These are phyloP conservation scores for Tremella fuciformis DNA, from an alignment of 768 basidiomycete genomes.

Conservation along the genomic window DNA sequence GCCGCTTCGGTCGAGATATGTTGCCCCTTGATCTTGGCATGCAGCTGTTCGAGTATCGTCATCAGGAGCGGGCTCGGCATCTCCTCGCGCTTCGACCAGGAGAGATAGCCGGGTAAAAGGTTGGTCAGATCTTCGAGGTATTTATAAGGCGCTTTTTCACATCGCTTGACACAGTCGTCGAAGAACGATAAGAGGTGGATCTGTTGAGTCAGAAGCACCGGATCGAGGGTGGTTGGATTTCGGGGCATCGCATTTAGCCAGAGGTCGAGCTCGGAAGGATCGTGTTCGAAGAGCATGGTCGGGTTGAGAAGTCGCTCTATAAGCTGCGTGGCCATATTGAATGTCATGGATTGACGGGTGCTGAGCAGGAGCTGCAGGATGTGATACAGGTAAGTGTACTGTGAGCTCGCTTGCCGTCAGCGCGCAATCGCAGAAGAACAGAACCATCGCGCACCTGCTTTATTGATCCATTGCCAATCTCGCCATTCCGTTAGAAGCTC, in stretches of 20 bases:
- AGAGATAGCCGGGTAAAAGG: constrained; percentile 43
- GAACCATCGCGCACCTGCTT: constrained; percentile 59
- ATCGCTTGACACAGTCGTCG: constrained; percentile 81
- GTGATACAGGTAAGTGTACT: constrained; percentile 67
- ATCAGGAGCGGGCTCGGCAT: constrained; percentile 70
- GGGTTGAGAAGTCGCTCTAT: constrained; percentile 65
- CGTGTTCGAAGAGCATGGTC: constrained; percentile 77
- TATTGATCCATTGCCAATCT: constrained; percentile 74
- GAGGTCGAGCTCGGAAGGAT: constrained; percentile 64
- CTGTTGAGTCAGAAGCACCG: constrained; percentile 44
- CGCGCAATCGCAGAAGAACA: background rate
- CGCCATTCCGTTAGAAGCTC: constrained; percentile 71
- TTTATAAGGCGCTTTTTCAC: constrained; percentile 74
- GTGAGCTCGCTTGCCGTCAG: constrained; percentile 38
- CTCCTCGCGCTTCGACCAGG: constrained; percentile 20
- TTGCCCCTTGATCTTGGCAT: constrained; percentile 63
- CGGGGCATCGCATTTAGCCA: constrained; percentile 71
- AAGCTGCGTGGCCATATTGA: constrained; percentile 58
- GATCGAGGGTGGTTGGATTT: constrained; percentile 52
- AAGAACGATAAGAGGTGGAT: constrained; percentile 66
- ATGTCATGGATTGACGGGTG: constrained; percentile 59
- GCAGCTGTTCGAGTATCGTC: constrained; percentile 73
- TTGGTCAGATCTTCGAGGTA: constrained; percentile 72
- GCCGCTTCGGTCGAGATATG: constrained; percentile 62
- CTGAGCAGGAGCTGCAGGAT: constrained; percentile 65